A percentile compares a stretch with the other conserved stretches of the same genome.
phyloP scores from a whole-genome alignment of 2,329 filamentous ascomycete species.

The Alternaria triticina region DNA sequence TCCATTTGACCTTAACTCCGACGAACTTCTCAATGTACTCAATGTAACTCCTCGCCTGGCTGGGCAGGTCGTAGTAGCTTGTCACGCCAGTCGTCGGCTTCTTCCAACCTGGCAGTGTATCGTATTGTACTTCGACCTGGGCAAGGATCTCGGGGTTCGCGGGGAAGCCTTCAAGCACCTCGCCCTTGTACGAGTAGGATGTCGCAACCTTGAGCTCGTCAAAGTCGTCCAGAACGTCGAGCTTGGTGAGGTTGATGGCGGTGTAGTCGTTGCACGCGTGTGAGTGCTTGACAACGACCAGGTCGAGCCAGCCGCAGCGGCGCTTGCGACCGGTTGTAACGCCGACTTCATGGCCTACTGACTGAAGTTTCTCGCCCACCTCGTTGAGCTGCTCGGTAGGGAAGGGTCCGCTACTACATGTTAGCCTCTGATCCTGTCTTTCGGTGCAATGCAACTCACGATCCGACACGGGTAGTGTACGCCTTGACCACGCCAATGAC shows the following conservation, averaged over 20 bases:
- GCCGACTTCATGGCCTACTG: slow-evolving; percentile 63
- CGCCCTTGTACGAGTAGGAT: slow-evolving; percentile 67
- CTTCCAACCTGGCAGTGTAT: slow-evolving; percentile 74
- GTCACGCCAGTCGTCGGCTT: slow-evolving; percentile 65
- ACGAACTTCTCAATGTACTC: slow-evolving; percentile 71
- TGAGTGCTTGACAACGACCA: slow-evolving; percentile 73
- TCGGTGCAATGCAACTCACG: slow-evolving; percentile 26
- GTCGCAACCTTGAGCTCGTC: slow-evolving; percentile 75
- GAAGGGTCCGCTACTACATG: slow-evolving; percentile 64
- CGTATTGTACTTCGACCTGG: slow-evolving; percentile 69
- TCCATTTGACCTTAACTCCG: slow-evolving; percentile 68
- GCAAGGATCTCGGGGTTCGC: slow-evolving; percentile 66
- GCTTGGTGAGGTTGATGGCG: slow-evolving; percentile 68
- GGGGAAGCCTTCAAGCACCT: slow-evolving; percentile 67
- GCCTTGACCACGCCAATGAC: slow-evolving; percentile 72
- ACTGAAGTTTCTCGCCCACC: slow-evolving; percentile 63
- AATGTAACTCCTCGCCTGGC: slow-evolving; percentile 69
- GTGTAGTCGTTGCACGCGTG: slow-evolving; percentile 71
- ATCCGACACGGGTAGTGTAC: slow-evolving; percentile 67
- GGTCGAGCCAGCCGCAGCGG: slow-evolving; percentile 70
- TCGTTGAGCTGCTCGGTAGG: slow-evolving; percentile 69
- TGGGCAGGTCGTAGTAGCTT: slow-evolving; percentile 68
- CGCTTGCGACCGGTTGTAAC: slow-evolving; percentile 65
- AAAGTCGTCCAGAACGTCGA: slow-evolving; percentile 77
- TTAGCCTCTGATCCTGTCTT: slow-evolving; percentile 11